Percentiles rank a stretch among this genome's conserved stretches.
Conservation (phyloP, 176 grass and related monocot genomes). For the Zoysia pacifica region DNA sequence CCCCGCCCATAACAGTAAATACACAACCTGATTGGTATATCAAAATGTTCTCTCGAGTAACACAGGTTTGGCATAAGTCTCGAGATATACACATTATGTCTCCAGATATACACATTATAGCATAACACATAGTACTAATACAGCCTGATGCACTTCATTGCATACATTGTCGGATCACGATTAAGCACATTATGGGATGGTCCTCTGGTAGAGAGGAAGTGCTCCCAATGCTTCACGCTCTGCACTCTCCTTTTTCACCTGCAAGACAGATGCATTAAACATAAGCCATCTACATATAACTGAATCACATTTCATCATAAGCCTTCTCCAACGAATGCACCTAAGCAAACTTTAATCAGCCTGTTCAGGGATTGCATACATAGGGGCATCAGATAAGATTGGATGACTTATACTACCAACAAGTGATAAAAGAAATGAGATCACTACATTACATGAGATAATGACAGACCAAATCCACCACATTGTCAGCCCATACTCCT, state of each 20-base stretch:
- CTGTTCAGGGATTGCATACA: slow-evolving; percentile 4
- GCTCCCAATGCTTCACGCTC: slow-evolving; percentile 80
- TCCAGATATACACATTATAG: background rate
- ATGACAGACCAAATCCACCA: background rate
- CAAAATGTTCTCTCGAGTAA: background rate
- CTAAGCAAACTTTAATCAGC: background rate
- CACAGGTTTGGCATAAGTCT: background rate
- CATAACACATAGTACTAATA: slow-evolving; percentile 4
- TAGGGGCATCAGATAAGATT: background rate
- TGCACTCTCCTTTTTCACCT: slow-evolving; percentile 77
- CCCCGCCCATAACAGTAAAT: background rate
- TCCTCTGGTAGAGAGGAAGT: slow-evolving; percentile 77
- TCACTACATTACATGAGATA: background rate
- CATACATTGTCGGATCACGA: slow-evolving; percentile 26
- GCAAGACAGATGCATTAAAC: slow-evolving; percentile 23
- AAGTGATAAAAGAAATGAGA: slow-evolving; percentile 8
- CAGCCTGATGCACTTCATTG: slow-evolving; percentile 37
- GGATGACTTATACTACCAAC: background rate
- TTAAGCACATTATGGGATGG: slow-evolving; percentile 53
- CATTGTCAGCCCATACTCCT: background rate
- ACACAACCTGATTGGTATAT: background rate
- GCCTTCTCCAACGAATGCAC: background rate
- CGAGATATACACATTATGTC: background rate
- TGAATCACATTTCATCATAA: background rate
- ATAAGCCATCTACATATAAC: background rate